Evolutionary conservation across 2,329 filamentous ascomycete species (phyloP), one percentile per base, ranked within the genome.

Genomic region (Fusarium sp.): DNA sequence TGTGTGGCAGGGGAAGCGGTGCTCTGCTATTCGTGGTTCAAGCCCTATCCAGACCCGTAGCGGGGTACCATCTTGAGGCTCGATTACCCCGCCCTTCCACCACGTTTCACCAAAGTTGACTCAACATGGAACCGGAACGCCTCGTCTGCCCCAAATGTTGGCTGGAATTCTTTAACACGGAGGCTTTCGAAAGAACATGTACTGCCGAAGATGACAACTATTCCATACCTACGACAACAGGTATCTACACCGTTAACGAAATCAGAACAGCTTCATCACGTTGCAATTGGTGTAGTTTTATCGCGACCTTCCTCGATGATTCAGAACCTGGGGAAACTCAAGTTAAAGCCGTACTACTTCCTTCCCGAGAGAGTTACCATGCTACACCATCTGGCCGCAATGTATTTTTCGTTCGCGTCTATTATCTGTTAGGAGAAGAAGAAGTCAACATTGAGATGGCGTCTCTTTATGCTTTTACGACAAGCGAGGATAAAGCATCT

Each of bases 141-240:
- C 54, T 57, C 9, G 44, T 57, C 15, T 57, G 54, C 6, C 6
- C 7, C n/a, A 49, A 27, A 30, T 57, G 54, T 3, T 57, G 54
- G 32, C 3, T 3, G 3, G 32, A 41, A 3, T 24, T 49, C 15
- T 57, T 40, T 15, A 20, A 49, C 15, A 49, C 44, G 1, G 4
- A 57, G 15, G 4, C 24, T n/a, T 57, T 57, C 22, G n/a, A 49
- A 48, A 40, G 15, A 12, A 49, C 24, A 4, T 49, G 54, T 8
- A 49, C 54, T 7, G 24, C 44, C n/a, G 24, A 24, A n/a, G 24
- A 25, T 6, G 11, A 49, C 8, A 11, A 30, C 8, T 49, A 49
- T 12, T 7, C 24, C 8, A 22, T 18, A 18, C 20, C 32, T 2
- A 7, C 13, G 20, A 49, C 47, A 13, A 11, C 4, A 1, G 16